Evolutionary conservation across 2,329 filamentous ascomycete species (phyloP).

Genomic region (Monosporascus sp.): DNA sequence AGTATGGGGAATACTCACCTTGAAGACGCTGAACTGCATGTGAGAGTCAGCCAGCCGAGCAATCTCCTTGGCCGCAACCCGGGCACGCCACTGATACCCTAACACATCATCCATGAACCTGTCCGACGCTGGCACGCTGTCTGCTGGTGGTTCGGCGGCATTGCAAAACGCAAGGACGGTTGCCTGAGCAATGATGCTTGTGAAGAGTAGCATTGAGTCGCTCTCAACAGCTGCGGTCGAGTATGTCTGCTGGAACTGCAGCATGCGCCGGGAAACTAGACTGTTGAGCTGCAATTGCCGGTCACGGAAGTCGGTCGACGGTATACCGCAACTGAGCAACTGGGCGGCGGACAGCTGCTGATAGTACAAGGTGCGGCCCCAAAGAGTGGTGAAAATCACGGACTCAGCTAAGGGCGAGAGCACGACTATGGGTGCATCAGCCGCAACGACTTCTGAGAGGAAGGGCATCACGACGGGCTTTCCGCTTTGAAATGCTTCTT

Average conservation of each 20-base stretch:
- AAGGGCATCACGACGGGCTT: conserved; percentile 20
- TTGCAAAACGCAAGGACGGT: conserved; percentile 3
- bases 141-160: conserved; percentile 2
- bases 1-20: not conserved
- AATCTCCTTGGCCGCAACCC: conserved; percentile 2
- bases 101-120: not conserved
- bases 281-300: conserved; percentile 6
- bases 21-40: conserved; percentile 2
- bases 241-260: conserved; percentile 2
- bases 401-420: conserved; percentile 25
- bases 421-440: conserved; percentile 9
- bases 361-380: conserved; percentile 5
- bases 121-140: not conserved
- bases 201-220: conserved; percentile 7
- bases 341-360: conserved; percentile 1
- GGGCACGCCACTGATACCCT: conserved; percentile 1
- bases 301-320: conserved; percentile 2
- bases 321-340: not conserved
- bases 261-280: conserved; percentile 1
- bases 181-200: conserved; percentile 7
- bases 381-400: conserved; percentile 25
- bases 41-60: conserved; percentile 2
- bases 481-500: conserved; percentile 29
- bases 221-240: conserved; percentile 1
- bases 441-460: conserved; percentile 24